Evolutionary conservation across 2,329 filamentous ascomycete genomes (phyloP).

Genomic region (Periconia sp.): DNA sequence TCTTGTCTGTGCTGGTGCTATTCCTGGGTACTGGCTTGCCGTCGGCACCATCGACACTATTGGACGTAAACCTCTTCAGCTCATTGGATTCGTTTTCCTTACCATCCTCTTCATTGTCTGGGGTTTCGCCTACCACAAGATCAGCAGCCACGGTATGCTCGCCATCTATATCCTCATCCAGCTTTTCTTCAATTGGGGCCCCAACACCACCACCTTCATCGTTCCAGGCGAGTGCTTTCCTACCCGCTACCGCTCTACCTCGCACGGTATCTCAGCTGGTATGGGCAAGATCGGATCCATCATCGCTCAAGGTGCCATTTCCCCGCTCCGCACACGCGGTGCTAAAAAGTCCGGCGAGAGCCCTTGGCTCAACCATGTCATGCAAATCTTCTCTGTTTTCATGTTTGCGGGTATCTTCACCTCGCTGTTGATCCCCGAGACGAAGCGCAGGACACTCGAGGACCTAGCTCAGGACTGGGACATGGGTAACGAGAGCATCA

Average conservation of each 20-base stretch:
- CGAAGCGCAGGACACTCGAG: slow-evolving; percentile 76
- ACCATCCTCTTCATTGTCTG: slow-evolving; percentile 43
- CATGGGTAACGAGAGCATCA: slow-evolving; percentile 41
- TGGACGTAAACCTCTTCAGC: slow-evolving; percentile 57
- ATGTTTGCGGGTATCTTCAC: slow-evolving; percentile 75
- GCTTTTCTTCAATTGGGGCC: slow-evolving; percentile 60
- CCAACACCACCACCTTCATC: slow-evolving; percentile 59
- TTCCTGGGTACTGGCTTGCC: slow-evolving; percentile 76
- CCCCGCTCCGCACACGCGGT: slow-evolving; percentile 55
- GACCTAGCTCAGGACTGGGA: slow-evolving; percentile 60
- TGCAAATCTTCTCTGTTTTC: slow-evolving; percentile 80
- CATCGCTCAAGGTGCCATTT: slow-evolving; percentile 56
- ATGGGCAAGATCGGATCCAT: slow-evolving; percentile 57
- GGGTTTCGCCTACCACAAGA: slow-evolving; percentile 44
- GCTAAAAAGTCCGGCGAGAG: slow-evolving; percentile 42
- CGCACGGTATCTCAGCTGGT: slow-evolving; percentile 57
- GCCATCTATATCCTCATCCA: slow-evolving; percentile 56
- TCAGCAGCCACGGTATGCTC: slow-evolving; percentile 48
- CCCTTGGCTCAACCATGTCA: slow-evolving; percentile 74
- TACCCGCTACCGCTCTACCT: slow-evolving; percentile 56
- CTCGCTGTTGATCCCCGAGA: slow-evolving; percentile 76
- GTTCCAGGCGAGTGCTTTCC: slow-evolving; percentile 59
- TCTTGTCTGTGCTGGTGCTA: slow-evolving; percentile 76
- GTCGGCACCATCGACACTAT: slow-evolving; percentile 68
- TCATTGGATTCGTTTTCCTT: slow-evolving; percentile 39